Evolutionary conservation across 768 basidiomycete genomes (phyloP), one percentile per base, ranked within the genome.

Genomic region (Lentinus brumalis): DNA sequence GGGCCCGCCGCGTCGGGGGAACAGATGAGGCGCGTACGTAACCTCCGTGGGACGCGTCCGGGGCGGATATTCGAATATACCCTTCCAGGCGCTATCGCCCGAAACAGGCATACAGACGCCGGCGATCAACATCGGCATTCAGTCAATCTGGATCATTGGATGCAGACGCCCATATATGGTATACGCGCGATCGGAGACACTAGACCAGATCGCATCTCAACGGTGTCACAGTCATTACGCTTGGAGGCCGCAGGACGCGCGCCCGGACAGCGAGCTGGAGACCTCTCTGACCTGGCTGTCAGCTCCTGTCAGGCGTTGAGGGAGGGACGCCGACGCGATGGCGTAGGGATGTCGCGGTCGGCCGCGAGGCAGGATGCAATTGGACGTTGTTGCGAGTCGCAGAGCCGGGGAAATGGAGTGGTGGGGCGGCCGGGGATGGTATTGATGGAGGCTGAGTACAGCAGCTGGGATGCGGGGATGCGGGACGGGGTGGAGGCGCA

Each of bases 321-420:
- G 50, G 55, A 54, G 45, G 26, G 47, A 9, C 35, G 30, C 21
- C 15, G 54, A 52, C 51, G 60, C 47, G 21, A 45, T 52, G 60
- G 60, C 2, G 50, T 42, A 61, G 55, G 56, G 60, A 61, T 61
- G 50, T 61, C n/a, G 60, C 60, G 60, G 60, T 32, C 15, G 35
- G 60, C 54, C 60, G 60, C 60, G 55, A 61, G 60, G 60, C 60
- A 61, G 54, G 50, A 52, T 44, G 60, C 60, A 32, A 61, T 61
- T 61, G 60, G 53, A 40, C 38, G 35, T n/a, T 9, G 40, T 30
- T 41, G 21, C 5, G 8, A 32, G 16, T 32, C 30, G 41, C 45
- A 49, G 60, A 50, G 60, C 60, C 60, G 54, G 54, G 60, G 53
- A 49, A 47, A 26, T 51, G 60, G 60, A 38, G 61, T 46, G 56